Evolutionary conservation across 305 asterid genomes (phyloP).

Genomic region (Fraxinus greggii): DNA sequence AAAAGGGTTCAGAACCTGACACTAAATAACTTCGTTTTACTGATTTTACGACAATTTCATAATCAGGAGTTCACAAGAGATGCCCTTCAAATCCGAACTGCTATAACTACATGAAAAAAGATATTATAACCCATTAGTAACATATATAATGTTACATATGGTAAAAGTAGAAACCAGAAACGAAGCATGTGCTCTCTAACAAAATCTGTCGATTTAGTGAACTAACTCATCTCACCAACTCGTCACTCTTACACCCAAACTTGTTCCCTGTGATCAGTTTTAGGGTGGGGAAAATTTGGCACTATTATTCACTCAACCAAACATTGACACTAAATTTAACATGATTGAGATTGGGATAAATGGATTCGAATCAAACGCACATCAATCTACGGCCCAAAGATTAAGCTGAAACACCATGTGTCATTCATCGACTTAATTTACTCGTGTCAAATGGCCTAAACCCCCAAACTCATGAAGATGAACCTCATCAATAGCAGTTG

Average conservation of each 20-base stretch:
- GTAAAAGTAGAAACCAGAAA: not conserved
- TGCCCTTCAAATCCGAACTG: not conserved
- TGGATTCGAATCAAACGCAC: not conserved
- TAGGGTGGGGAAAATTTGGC: not conserved
- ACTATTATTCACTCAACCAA: not conserved
- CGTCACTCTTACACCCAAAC: not conserved
- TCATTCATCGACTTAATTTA: not conserved
- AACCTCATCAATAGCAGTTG: not conserved
- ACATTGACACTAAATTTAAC: not conserved
- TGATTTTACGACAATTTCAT: not conserved
- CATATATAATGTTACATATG: not conserved
- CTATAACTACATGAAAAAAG: not conserved
- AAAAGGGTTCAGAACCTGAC: not conserved
- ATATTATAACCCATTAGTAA: not conserved
- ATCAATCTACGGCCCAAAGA: not conserved
- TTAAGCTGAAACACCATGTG: not conserved
- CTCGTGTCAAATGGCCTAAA: not conserved
- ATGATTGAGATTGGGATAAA: not conserved
- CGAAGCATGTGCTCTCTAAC: conserved; percentile 19
- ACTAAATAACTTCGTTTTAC: not conserved
- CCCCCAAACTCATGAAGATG: not conserved
- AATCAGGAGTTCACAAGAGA: not conserved
- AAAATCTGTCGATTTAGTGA: not conserved
- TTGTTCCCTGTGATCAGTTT: not conserved
- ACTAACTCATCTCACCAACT: not conserved